These are phyloP conservation scores for Trypanosoma cruzi DNA, from an alignment of 208 protist species.

Conservation along the genomic window DNA sequence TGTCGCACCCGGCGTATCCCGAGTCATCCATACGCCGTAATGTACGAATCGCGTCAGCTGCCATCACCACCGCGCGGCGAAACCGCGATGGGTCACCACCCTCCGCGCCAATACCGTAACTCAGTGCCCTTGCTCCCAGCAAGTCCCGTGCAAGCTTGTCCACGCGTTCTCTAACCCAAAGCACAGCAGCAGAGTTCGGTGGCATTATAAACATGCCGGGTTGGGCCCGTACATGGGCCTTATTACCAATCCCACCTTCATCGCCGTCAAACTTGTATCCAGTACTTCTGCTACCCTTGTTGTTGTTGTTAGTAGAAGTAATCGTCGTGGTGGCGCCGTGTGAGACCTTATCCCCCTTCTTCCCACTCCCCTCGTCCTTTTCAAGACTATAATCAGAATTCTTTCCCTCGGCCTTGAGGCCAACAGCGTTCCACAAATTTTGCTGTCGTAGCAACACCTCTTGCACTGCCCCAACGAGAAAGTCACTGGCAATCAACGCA, in stretches of 20 bases:
- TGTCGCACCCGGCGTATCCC: slow-evolving; percentile 66
- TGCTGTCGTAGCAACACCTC: slow-evolving; percentile 66
- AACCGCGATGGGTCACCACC: slow-evolving; percentile 80
- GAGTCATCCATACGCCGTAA: slow-evolving; percentile 57
- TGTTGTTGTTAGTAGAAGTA: neutral
- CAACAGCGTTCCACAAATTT: slow-evolving; percentile 44
- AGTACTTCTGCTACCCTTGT: neutral
- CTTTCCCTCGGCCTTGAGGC: neutral
- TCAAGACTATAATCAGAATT: neutral
- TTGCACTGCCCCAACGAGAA: slow-evolving; percentile 63
- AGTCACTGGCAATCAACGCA: slow-evolving; percentile 72
- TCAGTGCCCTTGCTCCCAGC: slow-evolving; percentile 69
- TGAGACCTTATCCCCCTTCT: neutral
- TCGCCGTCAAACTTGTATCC: neutral
- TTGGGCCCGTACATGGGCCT: neutral
- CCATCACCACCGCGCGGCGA: slow-evolving; percentile 64
- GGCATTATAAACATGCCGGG: slow-evolving; percentile 34
- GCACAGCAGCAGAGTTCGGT: slow-evolving; percentile 67
- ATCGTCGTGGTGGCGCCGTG: neutral
- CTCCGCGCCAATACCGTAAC: slow-evolving; percentile 75
- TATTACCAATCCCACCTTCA: neutral
- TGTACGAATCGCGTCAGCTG: slow-evolving; percentile 57
- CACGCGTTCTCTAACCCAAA: slow-evolving; percentile 77
- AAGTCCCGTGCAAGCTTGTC: slow-evolving; percentile 71
- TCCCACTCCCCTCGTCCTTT: neutral